Evolutionary conservation across 1,139 yeast species (phyloP), one percentile per base, ranked within the genome.

Genomic region (Kodamaea arcana): DNA sequence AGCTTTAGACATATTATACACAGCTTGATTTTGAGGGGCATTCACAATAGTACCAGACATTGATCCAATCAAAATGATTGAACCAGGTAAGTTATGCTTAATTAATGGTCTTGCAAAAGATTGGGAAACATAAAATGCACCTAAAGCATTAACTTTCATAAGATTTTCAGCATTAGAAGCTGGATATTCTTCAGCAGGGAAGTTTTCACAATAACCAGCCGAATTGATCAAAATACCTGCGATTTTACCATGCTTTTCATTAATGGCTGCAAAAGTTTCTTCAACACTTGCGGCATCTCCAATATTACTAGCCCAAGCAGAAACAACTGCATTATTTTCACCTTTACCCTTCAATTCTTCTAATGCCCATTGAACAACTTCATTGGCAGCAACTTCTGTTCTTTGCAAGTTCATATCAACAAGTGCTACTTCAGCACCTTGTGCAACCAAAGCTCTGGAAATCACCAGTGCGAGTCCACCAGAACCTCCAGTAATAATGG

Each of bases 131-230:
- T 80, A 82, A 51, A 83, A 72, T 4, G 92, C 78, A 12, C 94
- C 94, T 58, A 82, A 65, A 18, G 83, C 73, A 58, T 84, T 83
- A 40, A 83, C 94, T 52, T 80, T 75, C 61, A 82, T 69, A 41
- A 84, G 63, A 23, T 74, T 72, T 50, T 81, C 86, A 35, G 88
- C 85, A 50, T 80, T 80, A 35, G 60, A 54, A 25, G 86, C 75
- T 14, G 92, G 90, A 60, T 83, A 84, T 34, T 82, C 85, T 50
- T 80, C 77, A 20, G 94, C 94, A 3, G 86, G 75, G 60, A 71
- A 76, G 63, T 81, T 83, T 56, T 83, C 88, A 55, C 87, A 80
- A 65, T 80, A 84, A n/a, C 94, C 94, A 10, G 94, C 94, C 33
- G 87, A 72, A 63, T 84, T 83, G 42, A 84, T 72, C 49, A 84